Evolutionary conservation across 176 grass and related monocot species (phyloP), one percentile per base, ranked within the genome.

Genomic region (Thalia dealbata): DNA sequence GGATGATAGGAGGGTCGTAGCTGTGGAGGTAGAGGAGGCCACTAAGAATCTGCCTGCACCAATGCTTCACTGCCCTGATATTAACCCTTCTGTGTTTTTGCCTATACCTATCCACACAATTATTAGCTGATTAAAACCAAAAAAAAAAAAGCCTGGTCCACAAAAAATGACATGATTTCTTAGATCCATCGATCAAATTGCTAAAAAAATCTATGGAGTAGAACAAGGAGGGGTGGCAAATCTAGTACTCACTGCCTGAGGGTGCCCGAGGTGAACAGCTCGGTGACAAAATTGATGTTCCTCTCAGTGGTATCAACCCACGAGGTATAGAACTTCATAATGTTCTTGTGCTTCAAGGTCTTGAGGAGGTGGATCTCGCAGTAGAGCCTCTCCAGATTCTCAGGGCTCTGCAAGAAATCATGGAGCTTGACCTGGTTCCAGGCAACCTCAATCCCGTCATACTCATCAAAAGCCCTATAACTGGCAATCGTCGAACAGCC

Each of bases 201-300:
- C 26, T 19, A 46, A 28, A 60, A 28, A 60, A 38, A 38, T 38
- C 32, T 2, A 42, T 73, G 55, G 64, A 55, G 41, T 9, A 35
- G 15, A 46, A n/a, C 56, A 13, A 41, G 55, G 18, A 41, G 55
- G 22, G 23, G 32, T n/a, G n/a, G 19, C 1, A 26, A 2, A 48
- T 48, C 43, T 10, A n/a, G n/a, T n/a, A 70, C 73, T 89, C 85
- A 97, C 95, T 93, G 95, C 58, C 90, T 83, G 52, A 99, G 90
- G 22, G 95, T 99, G 77, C 95, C 95, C 25, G 95, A 99, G 61
- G 90, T 91, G 87, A 99, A 99, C 95, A 99, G 88, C 75, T 99
- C 95, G 15, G 95, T 99, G 87, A 99, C 85, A 84, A 99, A 99
- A 78, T 99, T 99, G 90, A 99, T 92, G 90, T 99, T 88, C 55